phyloP scores from a whole-genome alignment of 805 yeast genomes.

The Cyberlindnera saturnus region DNA sequence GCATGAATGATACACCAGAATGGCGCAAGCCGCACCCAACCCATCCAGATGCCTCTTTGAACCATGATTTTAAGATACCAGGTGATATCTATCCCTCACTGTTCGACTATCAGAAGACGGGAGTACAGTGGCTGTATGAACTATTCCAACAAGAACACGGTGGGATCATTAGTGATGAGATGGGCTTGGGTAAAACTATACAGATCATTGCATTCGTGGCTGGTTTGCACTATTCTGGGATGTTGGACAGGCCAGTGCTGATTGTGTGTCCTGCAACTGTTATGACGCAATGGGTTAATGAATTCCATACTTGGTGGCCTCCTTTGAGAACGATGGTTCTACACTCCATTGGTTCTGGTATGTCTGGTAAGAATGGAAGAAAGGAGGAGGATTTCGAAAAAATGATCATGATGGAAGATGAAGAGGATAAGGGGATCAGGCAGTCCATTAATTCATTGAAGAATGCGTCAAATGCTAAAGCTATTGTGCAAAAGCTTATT shows the following conservation, averaged over 20 bases:
- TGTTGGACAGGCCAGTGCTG: constrained; percentile 69
- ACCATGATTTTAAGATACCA: constrained; percentile 68
- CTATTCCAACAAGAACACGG: constrained; percentile 85
- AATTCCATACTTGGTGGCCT: constrained; percentile 98
- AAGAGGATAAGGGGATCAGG: constrained; percentile 29
- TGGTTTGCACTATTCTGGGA: constrained; percentile 77
- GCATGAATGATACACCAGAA: constrained; percentile 34
- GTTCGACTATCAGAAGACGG: constrained; percentile 91
- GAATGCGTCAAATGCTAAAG: constrained; percentile 35
- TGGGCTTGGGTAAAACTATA: constrained; percentile 96
- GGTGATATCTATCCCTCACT: constrained; percentile 85
- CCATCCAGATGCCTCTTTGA: constrained; percentile 66
- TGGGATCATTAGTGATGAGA: constrained; percentile 95
- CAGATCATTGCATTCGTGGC: constrained; percentile 90
- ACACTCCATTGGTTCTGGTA: constrained; percentile 90
- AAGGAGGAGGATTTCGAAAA: constrained; percentile 49
- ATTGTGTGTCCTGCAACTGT: constrained; percentile 97
- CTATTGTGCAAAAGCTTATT: constrained; percentile 52
- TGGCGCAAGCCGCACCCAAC: constrained; percentile 76
- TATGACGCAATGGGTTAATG: constrained; percentile 94
- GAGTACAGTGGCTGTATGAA: constrained; percentile 98
- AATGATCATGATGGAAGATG: constrained; percentile 38
- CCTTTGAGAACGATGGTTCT: constrained; percentile 79
- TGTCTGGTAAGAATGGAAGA: constrained; percentile 34
- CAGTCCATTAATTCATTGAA: constrained; percentile 18